Evolutionary conservation across 2,329 filamentous ascomycete genomes (phyloP).

Genomic region (Fusarium penzigii): DNA sequence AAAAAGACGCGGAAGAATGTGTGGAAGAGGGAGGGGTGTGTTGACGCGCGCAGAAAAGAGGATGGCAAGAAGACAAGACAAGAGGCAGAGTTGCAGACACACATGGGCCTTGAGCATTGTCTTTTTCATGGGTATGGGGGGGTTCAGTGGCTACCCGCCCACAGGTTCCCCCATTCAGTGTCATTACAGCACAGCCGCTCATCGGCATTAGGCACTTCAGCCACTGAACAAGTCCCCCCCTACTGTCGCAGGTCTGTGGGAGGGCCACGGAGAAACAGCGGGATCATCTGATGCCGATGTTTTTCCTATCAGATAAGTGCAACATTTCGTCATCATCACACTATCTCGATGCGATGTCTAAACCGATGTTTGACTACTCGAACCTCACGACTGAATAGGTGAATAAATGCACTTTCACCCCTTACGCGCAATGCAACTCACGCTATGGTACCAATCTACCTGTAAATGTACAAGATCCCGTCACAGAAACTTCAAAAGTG

Average conservation of each 20-base stretch:
- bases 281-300: neutral
- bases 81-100: neutral
- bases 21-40: neutral
- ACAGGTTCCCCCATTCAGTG: neutral
- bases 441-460: too few relatives aligned
- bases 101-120: neutral
- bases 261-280: neutral
- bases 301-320: slow-evolving; percentile 3
- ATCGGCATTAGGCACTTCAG: neutral
- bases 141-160: neutral
- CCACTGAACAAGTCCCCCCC: neutral
- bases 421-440: too few relatives aligned
- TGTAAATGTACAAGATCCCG: too few relatives aligned
- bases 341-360: neutral
- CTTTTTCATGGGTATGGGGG: neutral
- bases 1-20: neutral
- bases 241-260: neutral
- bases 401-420: too few relatives aligned
- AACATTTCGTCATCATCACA: neutral
- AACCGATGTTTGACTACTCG: too few relatives aligned
- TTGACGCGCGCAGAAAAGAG: neutral
- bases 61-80: neutral
- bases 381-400: too few relatives aligned
- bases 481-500: too few relatives aligned
- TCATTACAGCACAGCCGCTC: neutral